A percentile compares a stretch with the other conserved stretches of the same genome.
phyloP scores from a whole-genome alignment of 805 yeast genomes.

The Cyberlindnera misumaiensis region DNA sequence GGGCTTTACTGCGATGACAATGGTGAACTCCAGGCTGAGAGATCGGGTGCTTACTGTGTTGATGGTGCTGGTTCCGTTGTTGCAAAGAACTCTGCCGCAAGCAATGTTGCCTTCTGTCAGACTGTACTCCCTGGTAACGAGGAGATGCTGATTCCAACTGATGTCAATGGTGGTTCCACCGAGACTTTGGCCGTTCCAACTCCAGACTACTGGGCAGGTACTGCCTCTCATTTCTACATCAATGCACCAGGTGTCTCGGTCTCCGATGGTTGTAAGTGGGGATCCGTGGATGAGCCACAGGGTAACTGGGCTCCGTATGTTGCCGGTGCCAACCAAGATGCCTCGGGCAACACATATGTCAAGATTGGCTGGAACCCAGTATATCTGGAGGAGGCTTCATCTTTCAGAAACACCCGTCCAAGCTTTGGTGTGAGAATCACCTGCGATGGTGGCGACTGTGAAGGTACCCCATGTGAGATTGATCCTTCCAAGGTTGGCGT shows the following conservation, averaged over 20 bases:
- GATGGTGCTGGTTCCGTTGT: constrained; percentile 73
- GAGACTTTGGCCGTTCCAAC: constrained; percentile 76
- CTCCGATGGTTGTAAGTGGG: constrained; percentile 82
- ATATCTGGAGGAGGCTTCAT: constrained; percentile 52
- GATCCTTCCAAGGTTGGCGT: constrained; percentile 60
- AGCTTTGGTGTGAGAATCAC: constrained; percentile 64
- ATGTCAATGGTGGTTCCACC: constrained; percentile 42
- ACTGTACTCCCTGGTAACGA: constrained; percentile 93
- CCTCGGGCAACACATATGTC: constrained; percentile 61
- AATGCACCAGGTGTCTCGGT: constrained; percentile 78
- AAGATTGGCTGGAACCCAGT: constrained; percentile 92
- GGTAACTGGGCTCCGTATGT: constrained; percentile 96
- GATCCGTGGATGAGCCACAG: constrained; percentile 53
- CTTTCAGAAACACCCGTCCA: constrained; percentile 52
- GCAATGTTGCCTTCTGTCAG: constrained; percentile 79
- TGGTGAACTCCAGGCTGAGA: constrained; percentile 62
- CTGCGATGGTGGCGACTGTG: constrained; percentile 67
- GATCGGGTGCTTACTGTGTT: constrained; percentile 54
- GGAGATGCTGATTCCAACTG: constrained; percentile 87
- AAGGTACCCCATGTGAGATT: constrained; percentile 76
- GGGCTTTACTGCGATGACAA: constrained; percentile 71
- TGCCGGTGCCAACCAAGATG: constrained; percentile 83
- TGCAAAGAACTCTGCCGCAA: constrained; percentile 48
- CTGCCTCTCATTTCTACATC: constrained; percentile 82
- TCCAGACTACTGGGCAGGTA: constrained; percentile 73